phyloP scores from a whole-genome alignment of 495 filamentous ascomycete species.

The Podospora fimiseda region DNA sequence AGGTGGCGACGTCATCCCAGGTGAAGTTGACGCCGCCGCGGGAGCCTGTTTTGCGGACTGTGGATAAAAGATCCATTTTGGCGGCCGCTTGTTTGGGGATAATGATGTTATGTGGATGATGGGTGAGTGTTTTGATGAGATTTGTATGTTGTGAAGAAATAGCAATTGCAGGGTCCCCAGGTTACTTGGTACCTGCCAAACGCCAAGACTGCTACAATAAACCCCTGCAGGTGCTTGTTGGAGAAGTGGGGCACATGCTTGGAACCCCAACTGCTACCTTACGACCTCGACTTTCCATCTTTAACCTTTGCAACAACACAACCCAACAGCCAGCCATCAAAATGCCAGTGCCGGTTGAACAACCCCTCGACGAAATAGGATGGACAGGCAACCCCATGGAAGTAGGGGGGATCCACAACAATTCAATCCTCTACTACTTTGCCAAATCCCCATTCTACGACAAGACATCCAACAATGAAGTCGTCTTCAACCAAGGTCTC shows the following conservation, averaged over 20 bases:
- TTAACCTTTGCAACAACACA: no score
- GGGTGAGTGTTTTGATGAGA: no score
- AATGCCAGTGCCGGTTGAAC: neutral
- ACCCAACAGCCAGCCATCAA: no score
- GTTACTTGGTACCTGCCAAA: neutral
- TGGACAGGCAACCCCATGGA: slow-evolving; percentile 59
- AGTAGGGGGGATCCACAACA: slow-evolving; percentile 52
- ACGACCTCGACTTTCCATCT: no score
- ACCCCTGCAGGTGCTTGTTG: no score
- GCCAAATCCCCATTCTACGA: slow-evolving; percentile 88
- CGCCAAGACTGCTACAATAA: slow-evolving; percentile 1
- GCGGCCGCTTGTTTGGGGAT: neutral
- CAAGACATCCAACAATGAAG: slow-evolving; percentile 76
- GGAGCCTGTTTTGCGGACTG: slow-evolving; percentile 87
- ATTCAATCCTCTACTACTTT: slow-evolving; percentile 84
- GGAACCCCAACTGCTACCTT: no score
- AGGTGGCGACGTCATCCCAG: slow-evolving; percentile 89
- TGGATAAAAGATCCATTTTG: slow-evolving; percentile 86
- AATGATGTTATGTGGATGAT: neutral
- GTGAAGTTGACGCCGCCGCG: slow-evolving; percentile 92
- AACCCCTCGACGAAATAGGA: slow-evolving; percentile 70
- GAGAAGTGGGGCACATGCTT: no score
- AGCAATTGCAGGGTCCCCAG: neutral
- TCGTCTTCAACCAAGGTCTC: slow-evolving; percentile 66
- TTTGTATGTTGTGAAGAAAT: neutral